Conservation (phyloP, 1,139 yeast genomes). For the Blastobotrys petasosporus region DNA sequence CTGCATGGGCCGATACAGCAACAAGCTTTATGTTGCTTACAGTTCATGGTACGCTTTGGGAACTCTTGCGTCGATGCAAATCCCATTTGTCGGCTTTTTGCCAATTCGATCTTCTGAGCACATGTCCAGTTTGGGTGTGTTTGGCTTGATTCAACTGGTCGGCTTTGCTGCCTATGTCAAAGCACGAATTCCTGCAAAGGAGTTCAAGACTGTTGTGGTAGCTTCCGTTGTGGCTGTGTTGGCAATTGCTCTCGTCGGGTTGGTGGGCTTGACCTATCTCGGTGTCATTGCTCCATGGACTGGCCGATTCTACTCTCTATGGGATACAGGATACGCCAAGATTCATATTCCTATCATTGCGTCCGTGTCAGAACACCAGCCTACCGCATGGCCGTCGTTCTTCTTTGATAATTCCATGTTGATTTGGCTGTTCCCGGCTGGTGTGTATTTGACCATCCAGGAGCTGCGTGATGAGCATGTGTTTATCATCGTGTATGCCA, state of each 20-base stretch:
- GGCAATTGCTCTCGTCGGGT: conserved; percentile 59
- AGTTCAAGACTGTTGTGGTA: conserved; percentile 67
- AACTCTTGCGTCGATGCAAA: conserved; percentile 96
- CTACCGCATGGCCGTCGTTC: conserved; percentile 99
- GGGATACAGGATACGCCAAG: conserved; percentile 98
- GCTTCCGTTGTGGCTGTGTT: conserved; percentile 54
- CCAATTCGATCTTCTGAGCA: conserved; percentile 97
- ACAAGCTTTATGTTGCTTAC: conserved; percentile 80
- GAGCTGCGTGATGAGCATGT: conserved; percentile 90
- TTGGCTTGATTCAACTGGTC: conserved; percentile 88
- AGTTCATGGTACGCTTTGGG: conserved; percentile 97
- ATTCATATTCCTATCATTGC: conserved; percentile 98
- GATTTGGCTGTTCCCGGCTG: conserved; percentile 98
- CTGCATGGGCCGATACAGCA: conserved; percentile 89
- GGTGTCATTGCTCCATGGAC: conserved; percentile 99
- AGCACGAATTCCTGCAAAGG: conserved; percentile 62
- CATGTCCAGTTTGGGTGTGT: conserved; percentile 97
- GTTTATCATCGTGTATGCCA: conserved; percentile 83
- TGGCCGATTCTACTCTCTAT: conserved; percentile 94
- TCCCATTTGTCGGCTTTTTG: conserved; percentile 95
- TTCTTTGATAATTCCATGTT: conserved; percentile 89
- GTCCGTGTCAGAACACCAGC: conserved; percentile 98
- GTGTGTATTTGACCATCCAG: conserved; percentile 83
- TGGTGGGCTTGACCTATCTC: conserved; percentile 74
- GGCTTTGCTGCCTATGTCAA: conserved; percentile 81